Evolutionary conservation across 1,284 basidiomycete species (phyloP), one percentile per base, ranked within the genome.

Genomic region (Kwoniella shivajii): DNA sequence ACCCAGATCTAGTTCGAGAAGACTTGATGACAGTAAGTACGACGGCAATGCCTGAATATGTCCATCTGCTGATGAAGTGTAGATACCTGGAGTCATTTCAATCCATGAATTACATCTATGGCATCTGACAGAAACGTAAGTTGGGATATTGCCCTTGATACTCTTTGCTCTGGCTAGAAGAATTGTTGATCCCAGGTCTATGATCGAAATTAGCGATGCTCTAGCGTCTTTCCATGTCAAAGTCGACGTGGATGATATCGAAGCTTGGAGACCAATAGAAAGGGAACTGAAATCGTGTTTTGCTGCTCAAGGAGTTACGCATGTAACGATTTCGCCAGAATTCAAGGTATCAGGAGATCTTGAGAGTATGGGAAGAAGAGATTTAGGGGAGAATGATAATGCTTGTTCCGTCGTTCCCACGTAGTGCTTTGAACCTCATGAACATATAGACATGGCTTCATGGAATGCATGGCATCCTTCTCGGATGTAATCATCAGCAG

Each of bases 221-320:
- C 45, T 47, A 7, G 45, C 45, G 7, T 47, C 45, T 11, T 47
- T 47, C 31, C 45, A 47, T 18, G 45, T 47, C 10, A 30, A 47
- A 10, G 45, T 47, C 11, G 36, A 47, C 26, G 45, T 47, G 4
- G 22, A 27, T 22, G 45, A 47, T 36, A 47, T 47, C 16, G 33
- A 47, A 47, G 45, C 31, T 14, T 47, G 45, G 45, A 13, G 33
- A 36, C 45, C 45, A 34, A 47, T 47, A 11, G 45, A 47, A 18
- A 47, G n/a, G 29, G 45, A 47, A 34, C 26, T 47, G 18, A 26
- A 33, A 36, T 47, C 45, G 36, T 47, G 45, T 24, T 47, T 47
- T 18, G 45, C 45, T 18, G 45, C 45, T 47, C 45, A 47, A 30
- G 45, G 45, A 22, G 45, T 47, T 22, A 47, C 45, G 10, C 45